Conservation (phyloP, 176 grass and related monocot genomes). For the Zea mays region Zm-B73-REFERENCE-NAM-5.0 NC_050096.1:23369501-23370000, state of each 20-base stretch:
- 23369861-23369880: conserved; percentile 87
- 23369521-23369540: conserved; percentile 67
- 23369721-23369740: conserved; percentile 93
- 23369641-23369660: conserved; percentile 48
- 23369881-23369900: conserved; percentile 79
- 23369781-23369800: conserved; percentile 73
- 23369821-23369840: conserved; percentile 81
- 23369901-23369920: conserved; percentile 74
- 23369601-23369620: conserved; percentile 64
- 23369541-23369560: conserved; percentile 79
- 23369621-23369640: conserved; percentile 12
- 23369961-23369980: conserved; percentile 76
- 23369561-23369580: conserved; percentile 77
- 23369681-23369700: conserved; percentile 89
- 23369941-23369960: conserved; percentile 86
- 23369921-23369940: conserved; percentile 83
- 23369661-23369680: conserved; percentile 84
- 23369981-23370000: conserved; percentile 84
- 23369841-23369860: conserved; percentile 99
- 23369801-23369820: conserved; percentile 98
- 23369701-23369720: conserved; percentile 90
- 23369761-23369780: conserved; percentile 97
- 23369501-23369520: conserved; percentile 82
- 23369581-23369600: conserved; percentile 83
- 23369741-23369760: conserved; percentile 92